phyloP scores from a whole-genome alignment of 2,329 filamentous ascomycete species.

The Aspergillus viridinutans region DNA sequence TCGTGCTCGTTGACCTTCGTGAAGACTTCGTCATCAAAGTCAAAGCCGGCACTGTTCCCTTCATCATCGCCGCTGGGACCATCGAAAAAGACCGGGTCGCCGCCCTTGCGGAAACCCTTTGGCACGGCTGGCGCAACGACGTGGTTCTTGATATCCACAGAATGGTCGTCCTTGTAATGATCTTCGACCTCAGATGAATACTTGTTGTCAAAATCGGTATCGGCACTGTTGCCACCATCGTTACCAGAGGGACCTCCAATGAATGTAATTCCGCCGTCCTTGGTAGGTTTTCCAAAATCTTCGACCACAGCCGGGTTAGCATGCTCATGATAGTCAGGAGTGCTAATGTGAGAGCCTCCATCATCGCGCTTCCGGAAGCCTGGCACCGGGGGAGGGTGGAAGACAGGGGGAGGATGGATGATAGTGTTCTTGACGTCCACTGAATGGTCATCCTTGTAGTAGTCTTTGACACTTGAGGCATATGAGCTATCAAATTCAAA shows the following conservation, averaged over 20 bases:
- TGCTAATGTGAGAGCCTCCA: background rate
- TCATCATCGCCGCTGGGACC: constrained; percentile 17
- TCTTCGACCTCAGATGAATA: background rate
- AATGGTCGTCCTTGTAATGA: constrained; percentile 4
- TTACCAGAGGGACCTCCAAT: constrained; percentile 2
- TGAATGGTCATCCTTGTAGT: constrained; percentile 22
- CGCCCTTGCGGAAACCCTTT: background rate
- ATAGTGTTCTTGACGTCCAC: constrained; percentile 11
- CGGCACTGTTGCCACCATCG: constrained; percentile 2
- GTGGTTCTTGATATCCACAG: constrained; percentile 1
- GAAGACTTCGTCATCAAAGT: constrained; percentile 5
- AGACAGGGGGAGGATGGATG: constrained; percentile 6
- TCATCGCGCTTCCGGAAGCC: background rate
- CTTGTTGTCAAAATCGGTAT: background rate
- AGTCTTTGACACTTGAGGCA: constrained; percentile 10
- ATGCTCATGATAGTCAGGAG: background rate
- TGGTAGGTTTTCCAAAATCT: background rate
- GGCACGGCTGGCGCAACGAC: background rate
- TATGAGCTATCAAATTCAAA: constrained; percentile 8
- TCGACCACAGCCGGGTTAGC: background rate
- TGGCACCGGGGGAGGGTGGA: background rate
- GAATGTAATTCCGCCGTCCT: background rate
- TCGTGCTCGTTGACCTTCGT: constrained; percentile 14
- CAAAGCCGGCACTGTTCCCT: constrained; percentile 8
- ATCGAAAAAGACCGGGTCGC: constrained; percentile 5